Base-by-base conservation (phyloP, 768 basidiomycete genomes). In the Daedalea quercina region DNA sequence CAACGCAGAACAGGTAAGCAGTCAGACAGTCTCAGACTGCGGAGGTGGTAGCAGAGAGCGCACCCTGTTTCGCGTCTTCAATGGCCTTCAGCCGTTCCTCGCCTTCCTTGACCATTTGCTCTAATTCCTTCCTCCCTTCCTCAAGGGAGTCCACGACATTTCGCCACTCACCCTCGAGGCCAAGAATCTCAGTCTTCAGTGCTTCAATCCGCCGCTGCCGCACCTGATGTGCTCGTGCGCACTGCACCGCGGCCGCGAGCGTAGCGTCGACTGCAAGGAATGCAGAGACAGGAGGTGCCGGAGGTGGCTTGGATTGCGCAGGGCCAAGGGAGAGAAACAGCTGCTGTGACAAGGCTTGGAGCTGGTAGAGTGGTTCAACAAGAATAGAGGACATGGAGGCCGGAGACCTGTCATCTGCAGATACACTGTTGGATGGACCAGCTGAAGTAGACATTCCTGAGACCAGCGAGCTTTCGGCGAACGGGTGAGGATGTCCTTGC, bases 291-390 rank as follows among this genome's bases (percentile, higher is more conserved):
- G 84, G 69, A 4, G 84, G 84, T 3, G 82, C 73, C 0, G 80
- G 85, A 0, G 84, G 80, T 0, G 82, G 82, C 62, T 78, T 81
- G 1, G 75, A 72, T 54, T 85, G 81, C 12, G 76, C 70, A 0
- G 87, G 84, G 24, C 87, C 87, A 33, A 91, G 69, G 8, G 89
- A 86, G 47, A 80, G 75, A 63, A 91, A 87, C 28, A 92, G 76
- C 0, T 77, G 77, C 54, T 82, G 82, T 0, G 88, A 78, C 17
- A 92, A 74, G 0, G 74, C 57, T 47, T 86, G 82, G 23, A 89
- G 68, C 11, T 83, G 72, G 34, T 77, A 74, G 51, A 90, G 70
- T 1, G 88, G 87, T 3, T 68, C 69, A 17, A 86, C 75, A 26
- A 91, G 73, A 23, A 77, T 74, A 25, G 76, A 71, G 9, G 85